Base-by-base conservation (phyloP, 2,329 filamentous ascomycete species). In the Magnaporthales sp. region DNA sequence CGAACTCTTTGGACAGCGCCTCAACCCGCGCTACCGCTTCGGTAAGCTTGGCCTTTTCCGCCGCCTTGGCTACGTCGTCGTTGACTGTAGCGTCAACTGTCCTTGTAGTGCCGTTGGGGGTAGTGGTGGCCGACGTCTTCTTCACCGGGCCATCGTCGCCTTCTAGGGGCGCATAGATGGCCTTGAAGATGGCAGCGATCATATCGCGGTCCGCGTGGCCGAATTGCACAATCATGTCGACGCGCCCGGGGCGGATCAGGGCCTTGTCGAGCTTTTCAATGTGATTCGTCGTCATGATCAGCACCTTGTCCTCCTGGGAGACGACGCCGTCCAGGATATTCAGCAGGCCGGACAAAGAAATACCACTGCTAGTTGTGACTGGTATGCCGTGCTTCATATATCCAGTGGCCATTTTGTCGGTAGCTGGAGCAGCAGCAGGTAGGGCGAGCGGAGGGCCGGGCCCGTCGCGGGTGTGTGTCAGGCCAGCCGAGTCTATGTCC, bases 241-340 rank as follows among this genome's bases (percentile, higher is more conserved):
- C 80, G 6, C 86, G 83, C 1, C 86, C 86, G 0, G 86, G 86
- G 0, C 86, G 85, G 69, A 88, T 86, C 22, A 89, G 79, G 0
- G 86, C 86, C 69, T 83, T 83, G 76, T 88, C 86, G 9, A 88
- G 80, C 71, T 85, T 85, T 68, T 88, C 84, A 0, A 86, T 66
- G 73, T 87, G 84, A 70, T 88, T 88, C 19, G 86, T 88, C 2
- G 86, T 88, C 86, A 88, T 88, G 74, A 88, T 83, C 15, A 88
- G 79, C 5, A 88, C 80, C n/a, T 85, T 82, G 7, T 85, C 85
- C 72, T 89, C 86, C 69, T 87, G 84, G 9, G 85, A 86, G 22
- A 85, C 85, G 7, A 88, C 86, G 54, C 92, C 91, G 71, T 96
- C 91, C 56, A 95, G 88, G 62, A 91, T 89, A 76, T 95, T 95